Evolutionary conservation across 495 filamentous ascomycete species (phyloP), one percentile per base, ranked within the genome.

Genomic region (Melanomma pulvis-pyrius): DNA sequence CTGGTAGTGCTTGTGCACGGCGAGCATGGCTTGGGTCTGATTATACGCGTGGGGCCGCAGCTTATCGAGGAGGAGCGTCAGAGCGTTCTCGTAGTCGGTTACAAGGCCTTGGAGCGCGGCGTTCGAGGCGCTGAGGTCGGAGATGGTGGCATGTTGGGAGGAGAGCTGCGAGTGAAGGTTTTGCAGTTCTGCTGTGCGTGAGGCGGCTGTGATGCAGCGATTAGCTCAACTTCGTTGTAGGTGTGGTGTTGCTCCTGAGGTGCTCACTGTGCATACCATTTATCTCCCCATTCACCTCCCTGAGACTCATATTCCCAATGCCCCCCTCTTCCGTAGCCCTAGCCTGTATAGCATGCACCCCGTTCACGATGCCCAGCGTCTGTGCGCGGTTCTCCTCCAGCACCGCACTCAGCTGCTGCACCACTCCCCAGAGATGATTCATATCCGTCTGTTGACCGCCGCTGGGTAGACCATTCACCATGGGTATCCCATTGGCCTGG

Each of bases 401-500:
- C 61, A 91, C 83, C 25, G 87, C 84, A 63, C 88, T 90, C 68
- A 96, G 79, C 74, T 93, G 89, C 61, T 92, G 82, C 19, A 96
- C 88, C 84, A 92, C 89, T 50, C 87, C 83, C 74, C 92, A 92
- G 47, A 96, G 84, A 74, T 91, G 88, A 72, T 92, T 91, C 64
- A 94, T 84, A 74, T 96, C 92, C 79, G 90, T 89, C 78, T 93
- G 90, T 71, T 93, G 90, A 21, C 91, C 91, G 24, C 90, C 90
- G 24, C 63, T 69, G 9, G 69, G 53, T 46, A 70, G 69, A 26
- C 66, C 71, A 50, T 73, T 72, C 28, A 71, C 69, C 54, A 71
- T 64, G 13, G 69, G 69, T 11, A 68, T 68, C 32, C 59, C 49
- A 46, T 50, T 67, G 26, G 28, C 28, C 48, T 30, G 34, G 28